A percentile compares a stretch with the other conserved stretches of the same genome.
Conservation (phyloP, 2,329 filamentous ascomycete species). For the Trichophyton benhamiae region DNA sequence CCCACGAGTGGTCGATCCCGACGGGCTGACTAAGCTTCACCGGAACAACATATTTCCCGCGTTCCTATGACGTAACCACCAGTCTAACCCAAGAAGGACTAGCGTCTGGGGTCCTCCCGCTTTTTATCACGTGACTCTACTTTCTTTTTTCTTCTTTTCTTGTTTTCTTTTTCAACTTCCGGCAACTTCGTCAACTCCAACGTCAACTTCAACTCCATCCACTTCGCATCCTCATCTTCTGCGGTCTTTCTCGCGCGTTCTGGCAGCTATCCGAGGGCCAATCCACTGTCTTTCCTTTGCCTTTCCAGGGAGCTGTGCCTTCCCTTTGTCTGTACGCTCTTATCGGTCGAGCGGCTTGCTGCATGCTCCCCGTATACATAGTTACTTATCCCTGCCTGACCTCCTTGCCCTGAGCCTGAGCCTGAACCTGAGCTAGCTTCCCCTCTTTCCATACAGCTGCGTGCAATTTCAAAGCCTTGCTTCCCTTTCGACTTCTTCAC, state of each 20-base stretch:
- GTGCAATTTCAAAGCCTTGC: background rate
- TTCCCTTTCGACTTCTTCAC: slow-evolving; percentile 1
- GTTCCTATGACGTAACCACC: background rate
- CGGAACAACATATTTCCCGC: background rate
- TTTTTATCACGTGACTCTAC: background rate
- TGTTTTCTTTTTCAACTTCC: background rate
- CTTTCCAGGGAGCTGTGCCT: background rate
- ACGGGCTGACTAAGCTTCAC: background rate
- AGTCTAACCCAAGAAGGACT: background rate
- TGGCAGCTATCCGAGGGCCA: background rate
- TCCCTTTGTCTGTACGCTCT: background rate
- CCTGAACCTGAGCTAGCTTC: slow-evolving; percentile 1
- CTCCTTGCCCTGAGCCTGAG: background rate
- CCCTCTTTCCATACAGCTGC: slow-evolving; percentile 4
- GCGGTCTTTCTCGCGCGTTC: background rate
- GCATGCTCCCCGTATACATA: background rate
- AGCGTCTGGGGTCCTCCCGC: background rate
- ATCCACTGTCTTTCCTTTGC: background rate
- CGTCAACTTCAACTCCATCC: slow-evolving; percentile 2
- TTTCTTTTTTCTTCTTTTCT: background rate
- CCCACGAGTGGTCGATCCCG: background rate
- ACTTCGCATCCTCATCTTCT: background rate
- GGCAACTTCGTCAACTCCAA: slow-evolving; percentile 6
- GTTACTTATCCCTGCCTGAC: background rate
- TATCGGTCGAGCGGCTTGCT: background rate